Evolutionary conservation across 2,329 filamentous ascomycete species (phyloP).

Genomic region (Paradendryphiella salina): DNA sequence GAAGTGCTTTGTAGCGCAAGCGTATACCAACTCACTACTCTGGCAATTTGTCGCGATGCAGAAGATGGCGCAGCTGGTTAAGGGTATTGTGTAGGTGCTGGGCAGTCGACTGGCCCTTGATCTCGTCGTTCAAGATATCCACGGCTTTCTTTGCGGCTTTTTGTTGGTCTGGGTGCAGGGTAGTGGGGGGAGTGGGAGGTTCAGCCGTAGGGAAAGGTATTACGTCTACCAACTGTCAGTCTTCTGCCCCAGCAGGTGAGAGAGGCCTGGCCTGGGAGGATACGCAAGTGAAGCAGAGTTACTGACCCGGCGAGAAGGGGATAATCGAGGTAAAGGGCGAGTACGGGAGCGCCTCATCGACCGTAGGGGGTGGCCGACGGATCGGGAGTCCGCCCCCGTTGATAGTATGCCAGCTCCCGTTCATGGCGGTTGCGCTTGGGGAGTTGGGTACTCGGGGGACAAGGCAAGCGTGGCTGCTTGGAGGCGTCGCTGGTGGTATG

Average conservation of each 20-base stretch:
- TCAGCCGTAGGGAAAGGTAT: constrained; percentile 52
- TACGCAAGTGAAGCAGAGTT: constrained; percentile 22
- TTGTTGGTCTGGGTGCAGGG: constrained; percentile 51
- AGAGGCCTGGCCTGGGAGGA: constrained; percentile 14
- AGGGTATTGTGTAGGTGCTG: constrained; percentile 71
- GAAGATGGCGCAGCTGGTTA: constrained; percentile 72
- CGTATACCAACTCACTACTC: constrained; percentile 60
- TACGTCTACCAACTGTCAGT: constrained; percentile 46
- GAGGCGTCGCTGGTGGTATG: constrained; percentile 4
- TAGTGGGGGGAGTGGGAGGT: constrained; percentile 46
- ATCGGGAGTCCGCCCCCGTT: constrained; percentile 42
- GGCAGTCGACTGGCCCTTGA: constrained; percentile 61
- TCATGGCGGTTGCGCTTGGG: constrained; percentile 27
- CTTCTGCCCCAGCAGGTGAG: constrained; percentile 18
- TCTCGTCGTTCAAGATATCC: constrained; percentile 72
- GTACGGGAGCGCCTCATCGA: constrained; percentile 79
- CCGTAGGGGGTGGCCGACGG: constrained; percentile 52
- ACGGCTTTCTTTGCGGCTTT: constrained; percentile 58
- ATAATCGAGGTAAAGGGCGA: constrained; percentile 80
- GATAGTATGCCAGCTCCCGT: constrained; percentile 39
- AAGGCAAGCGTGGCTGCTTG: constrained; percentile 1
- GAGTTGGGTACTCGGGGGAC: constrained; percentile 9
- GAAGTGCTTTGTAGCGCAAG: neutral
- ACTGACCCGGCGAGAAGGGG: constrained; percentile 73
- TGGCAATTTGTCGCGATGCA: constrained; percentile 71